Evolutionary conservation across 768 basidiomycete species (phyloP).

Genomic region (Mycena olivaceomarginata): DNA sequence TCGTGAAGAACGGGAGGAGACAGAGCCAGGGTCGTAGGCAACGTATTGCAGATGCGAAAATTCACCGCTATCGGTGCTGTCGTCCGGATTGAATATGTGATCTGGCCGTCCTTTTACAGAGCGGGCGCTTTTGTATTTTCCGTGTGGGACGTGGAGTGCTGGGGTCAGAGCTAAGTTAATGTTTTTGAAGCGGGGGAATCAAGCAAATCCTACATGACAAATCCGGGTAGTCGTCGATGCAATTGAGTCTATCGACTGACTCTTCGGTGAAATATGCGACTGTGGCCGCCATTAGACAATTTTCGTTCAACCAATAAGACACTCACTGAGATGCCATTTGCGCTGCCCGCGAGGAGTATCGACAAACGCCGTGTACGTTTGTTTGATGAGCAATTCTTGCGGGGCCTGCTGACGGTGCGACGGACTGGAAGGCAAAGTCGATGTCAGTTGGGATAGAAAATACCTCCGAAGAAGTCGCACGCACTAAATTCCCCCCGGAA

Average conservation of each 20-base stretch:
- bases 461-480: slow-evolving; percentile 54
- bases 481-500: slow-evolving; percentile 64
- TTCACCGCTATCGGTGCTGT: slow-evolving; percentile 53
- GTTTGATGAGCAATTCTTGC: slow-evolving; percentile 77
- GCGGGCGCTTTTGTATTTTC: slow-evolving; percentile 83
- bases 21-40: slow-evolving; percentile 59
- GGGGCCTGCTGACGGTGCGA: slow-evolving; percentile 54
- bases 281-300: slow-evolving; percentile 55
- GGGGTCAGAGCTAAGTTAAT: slow-evolving; percentile 49
- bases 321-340: slow-evolving; percentile 89
- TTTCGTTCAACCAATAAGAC: slow-evolving; percentile 19
- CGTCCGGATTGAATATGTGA: slow-evolving; percentile 68
- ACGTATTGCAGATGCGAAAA: slow-evolving; percentile 68
- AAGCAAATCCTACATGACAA: slow-evolving; percentile 50
- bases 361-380: slow-evolving; percentile 88
- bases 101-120: slow-evolving; percentile 76
- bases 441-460: slow-evolving; percentile 30
- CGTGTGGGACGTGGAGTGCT: slow-evolving; percentile 75
- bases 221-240: slow-evolving; percentile 78
- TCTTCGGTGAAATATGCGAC: slow-evolving; percentile 90
- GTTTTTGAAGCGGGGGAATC: slow-evolving; percentile 13
- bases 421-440: slow-evolving; percentile 29
- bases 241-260: slow-evolving; percentile 73
- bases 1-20: slow-evolving; percentile 44
- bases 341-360: slow-evolving; percentile 79